Conservation (phyloP, 768 basidiomycete species). For the Ramaria sp. region DNA sequence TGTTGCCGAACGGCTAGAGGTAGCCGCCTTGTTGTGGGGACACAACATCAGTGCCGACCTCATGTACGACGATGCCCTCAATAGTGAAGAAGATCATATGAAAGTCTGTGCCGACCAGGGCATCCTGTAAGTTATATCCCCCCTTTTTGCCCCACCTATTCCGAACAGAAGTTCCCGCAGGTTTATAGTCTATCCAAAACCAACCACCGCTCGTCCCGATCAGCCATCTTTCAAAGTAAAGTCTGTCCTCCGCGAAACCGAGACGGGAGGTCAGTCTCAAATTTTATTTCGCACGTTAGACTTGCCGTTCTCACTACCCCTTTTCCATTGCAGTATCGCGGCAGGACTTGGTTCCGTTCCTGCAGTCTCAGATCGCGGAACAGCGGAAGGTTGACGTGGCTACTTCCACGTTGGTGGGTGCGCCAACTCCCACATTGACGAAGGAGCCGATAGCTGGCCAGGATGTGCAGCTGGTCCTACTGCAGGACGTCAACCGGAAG, state of each 20-base stretch:
- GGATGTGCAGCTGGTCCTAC: slow-evolving; percentile 55
- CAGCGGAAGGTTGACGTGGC: slow-evolving; percentile 67
- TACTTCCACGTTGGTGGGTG: slow-evolving; percentile 37
- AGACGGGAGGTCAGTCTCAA: slow-evolving; percentile 49
- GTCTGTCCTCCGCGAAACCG: slow-evolving; percentile 69
- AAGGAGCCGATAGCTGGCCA: slow-evolving; percentile 24
- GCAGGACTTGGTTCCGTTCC: slow-evolving; percentile 62
- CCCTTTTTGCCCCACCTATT: background rate
- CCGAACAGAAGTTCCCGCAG: slow-evolving; percentile 19
- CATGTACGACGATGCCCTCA: slow-evolving; percentile 74
- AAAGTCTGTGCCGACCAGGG: slow-evolving; percentile 72
- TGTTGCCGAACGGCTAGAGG: slow-evolving; percentile 67
- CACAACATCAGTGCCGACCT: slow-evolving; percentile 77
- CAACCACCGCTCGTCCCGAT: slow-evolving; percentile 45
- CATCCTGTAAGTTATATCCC: slow-evolving; percentile 48
- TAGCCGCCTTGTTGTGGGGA: slow-evolving; percentile 68
- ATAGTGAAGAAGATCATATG: slow-evolving; percentile 50
- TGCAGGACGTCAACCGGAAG: slow-evolving; percentile 57
- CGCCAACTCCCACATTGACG: slow-evolving; percentile 25
- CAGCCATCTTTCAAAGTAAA: slow-evolving; percentile 71
- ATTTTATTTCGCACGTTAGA: background rate
- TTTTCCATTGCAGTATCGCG: slow-evolving; percentile 33
- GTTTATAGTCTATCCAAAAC: slow-evolving; percentile 41
- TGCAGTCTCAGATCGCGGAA: slow-evolving; percentile 69
- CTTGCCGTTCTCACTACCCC: background rate